Conservation (phyloP, 352 stramenopile species). For the Phytophthora cajani region DNA sequence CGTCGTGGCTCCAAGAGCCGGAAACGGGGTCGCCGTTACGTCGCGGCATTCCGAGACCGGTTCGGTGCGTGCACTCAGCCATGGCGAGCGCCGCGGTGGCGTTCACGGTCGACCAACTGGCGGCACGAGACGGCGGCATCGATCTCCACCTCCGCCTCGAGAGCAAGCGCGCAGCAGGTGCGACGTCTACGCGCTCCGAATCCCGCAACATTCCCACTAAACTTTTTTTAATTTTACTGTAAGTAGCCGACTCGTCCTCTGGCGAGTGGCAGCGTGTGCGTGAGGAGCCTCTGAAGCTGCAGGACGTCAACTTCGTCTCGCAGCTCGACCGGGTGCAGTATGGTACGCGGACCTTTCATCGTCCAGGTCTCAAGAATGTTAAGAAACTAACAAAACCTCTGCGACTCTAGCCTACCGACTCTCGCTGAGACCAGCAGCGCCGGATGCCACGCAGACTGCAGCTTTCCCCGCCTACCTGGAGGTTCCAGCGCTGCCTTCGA, state of each 20-base stretch:
- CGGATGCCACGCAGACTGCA: conserved; percentile 9
- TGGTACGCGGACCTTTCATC: conserved; percentile 9
- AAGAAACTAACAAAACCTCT: not conserved
- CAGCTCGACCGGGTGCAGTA: conserved; percentile 28
- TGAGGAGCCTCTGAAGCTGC: conserved; percentile 17
- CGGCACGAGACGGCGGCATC: conserved; percentile 4
- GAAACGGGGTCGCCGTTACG: conserved; percentile 23
- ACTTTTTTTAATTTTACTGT: not conserved
- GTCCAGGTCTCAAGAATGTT: not conserved
- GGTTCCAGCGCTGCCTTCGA: conserved; percentile 9
- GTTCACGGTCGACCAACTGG: conserved; percentile 28
- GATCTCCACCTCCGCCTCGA: conserved; percentile 24
- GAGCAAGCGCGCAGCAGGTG: conserved; percentile 21
- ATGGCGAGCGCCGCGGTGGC: conserved; percentile 36
- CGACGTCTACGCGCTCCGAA: not conserved
- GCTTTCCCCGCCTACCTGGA: conserved; percentile 32
- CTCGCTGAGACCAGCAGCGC: conserved; percentile 20
- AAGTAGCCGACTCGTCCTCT: conserved; percentile 15
- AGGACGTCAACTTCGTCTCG: conserved; percentile 28
- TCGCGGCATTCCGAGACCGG: conserved; percentile 15
- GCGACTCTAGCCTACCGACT: conserved; percentile 24
- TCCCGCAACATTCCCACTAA: not conserved
- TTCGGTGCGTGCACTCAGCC: conserved; percentile 5
- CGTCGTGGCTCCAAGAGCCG: not conserved
- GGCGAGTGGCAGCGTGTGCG: conserved; percentile 24